Base-by-base conservation (phyloP, 1,139 yeast genomes). In the Yamadazyma dendronema region DNA sequence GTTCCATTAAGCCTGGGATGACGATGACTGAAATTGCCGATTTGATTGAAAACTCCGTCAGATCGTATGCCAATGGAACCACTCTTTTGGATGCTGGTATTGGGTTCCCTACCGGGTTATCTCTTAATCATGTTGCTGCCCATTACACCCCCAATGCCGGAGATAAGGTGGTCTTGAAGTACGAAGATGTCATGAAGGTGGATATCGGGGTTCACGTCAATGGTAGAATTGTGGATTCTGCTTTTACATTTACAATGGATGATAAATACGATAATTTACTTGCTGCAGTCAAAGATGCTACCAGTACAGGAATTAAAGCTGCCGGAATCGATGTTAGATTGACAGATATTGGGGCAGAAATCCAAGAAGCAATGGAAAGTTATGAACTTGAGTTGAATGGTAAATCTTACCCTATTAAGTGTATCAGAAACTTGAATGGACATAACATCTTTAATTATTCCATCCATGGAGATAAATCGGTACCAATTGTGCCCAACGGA, bases 81-180 rank as follows among this genome's bases (percentile, higher is more conserved):
- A 81, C 81, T 36, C 74, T 81, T 36, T 73, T 77, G 42, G 65
- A 61, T 35, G 94, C 90, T 10, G 99, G 99, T 30, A 79, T 90
- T 53, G 99, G 97, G 2, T 92, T 92, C 72, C 99, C 99, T 31
- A 89, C 97, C 9, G 99, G 99, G 39, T 75, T 94, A 35, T 87
- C 96, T 1, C 65, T 90, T 47, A 94, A 92, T 63, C 87, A 90
- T 57, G 84, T 89, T 52, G 99, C 99, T 22, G 98, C 98, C 0
- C 99, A 94, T 61, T 92, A 89, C 62, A 90, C 97, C 0, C 99
- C 99, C 14, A 92, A 92, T 62, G 83, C 95, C 13, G 96, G 96
- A 14, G 98, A 94, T 61, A 87, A 81, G 52, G 75, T 85, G 8
- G 84, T 84, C 1, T 69, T 92, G 49, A 71, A 75, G 41, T 79